Conservation (phyloP, 768 basidiomycete genomes). For the Xerocomellus amylosporus region DNA sequence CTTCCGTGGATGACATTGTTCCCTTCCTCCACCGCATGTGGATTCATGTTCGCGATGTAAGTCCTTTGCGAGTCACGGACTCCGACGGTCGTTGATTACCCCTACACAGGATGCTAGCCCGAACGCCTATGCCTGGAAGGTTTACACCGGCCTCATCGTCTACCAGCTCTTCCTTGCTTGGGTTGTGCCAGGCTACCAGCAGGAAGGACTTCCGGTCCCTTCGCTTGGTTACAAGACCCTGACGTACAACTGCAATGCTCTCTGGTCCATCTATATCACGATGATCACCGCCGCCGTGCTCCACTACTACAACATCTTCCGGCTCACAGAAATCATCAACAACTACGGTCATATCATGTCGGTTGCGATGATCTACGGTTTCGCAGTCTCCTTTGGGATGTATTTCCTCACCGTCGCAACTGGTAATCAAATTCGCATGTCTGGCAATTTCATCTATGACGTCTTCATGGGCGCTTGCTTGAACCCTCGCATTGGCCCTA, state of each 20-base stretch:
- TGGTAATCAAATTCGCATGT: slow-evolving; percentile 86
- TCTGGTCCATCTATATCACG: slow-evolving; percentile 80
- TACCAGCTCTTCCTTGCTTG: slow-evolving; percentile 90
- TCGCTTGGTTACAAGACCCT: slow-evolving; percentile 91
- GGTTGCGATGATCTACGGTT: slow-evolving; percentile 91
- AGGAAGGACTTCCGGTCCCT: slow-evolving; percentile 95
- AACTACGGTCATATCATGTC: slow-evolving; percentile 96
- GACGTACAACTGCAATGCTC: slow-evolving; percentile 96
- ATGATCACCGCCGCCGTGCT: slow-evolving; percentile 70
- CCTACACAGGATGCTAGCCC: slow-evolving; percentile 80
- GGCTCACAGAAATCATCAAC: slow-evolving; percentile 91
- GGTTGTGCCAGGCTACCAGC: slow-evolving; percentile 87
- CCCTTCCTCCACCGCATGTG: slow-evolving; percentile 85
- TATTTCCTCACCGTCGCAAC: slow-evolving; percentile 77
- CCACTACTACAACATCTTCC: slow-evolving; percentile 80
- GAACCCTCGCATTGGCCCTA: slow-evolving; percentile 86
- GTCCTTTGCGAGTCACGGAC: slow-evolving; percentile 18
- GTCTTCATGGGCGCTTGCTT: slow-evolving; percentile 95
- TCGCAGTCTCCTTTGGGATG: slow-evolving; percentile 73
- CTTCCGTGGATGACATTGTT: slow-evolving; percentile 61
- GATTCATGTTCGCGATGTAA: slow-evolving; percentile 75
- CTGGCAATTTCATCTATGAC: slow-evolving; percentile 92
- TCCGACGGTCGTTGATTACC: background rate
- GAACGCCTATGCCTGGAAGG: slow-evolving; percentile 82
- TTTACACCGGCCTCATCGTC: slow-evolving; percentile 84